Base-by-base conservation (phyloP, 371 early-diverging fungal species). In the Mortierella sp. region DNA sequence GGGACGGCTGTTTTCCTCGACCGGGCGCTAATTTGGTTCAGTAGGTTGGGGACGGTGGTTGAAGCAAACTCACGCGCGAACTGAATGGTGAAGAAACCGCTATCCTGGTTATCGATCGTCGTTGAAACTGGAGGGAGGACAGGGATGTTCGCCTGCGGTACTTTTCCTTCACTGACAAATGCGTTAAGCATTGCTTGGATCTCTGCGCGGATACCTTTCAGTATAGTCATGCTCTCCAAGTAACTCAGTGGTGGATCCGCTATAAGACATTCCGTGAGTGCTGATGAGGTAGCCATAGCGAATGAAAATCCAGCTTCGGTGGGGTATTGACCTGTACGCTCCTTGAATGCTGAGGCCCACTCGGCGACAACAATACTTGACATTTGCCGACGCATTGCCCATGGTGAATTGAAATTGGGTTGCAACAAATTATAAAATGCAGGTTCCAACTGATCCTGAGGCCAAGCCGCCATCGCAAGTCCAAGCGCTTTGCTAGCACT, bases 331-430 rank as follows among this genome's bases (percentile, higher is more conserved):
- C 79, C 67, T 39, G 79, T 67, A 29, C 82, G 73, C n/a, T 80
- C 81, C 48, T 81, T 78, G 59, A 88, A 82, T 8, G 83, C 88
- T 29, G 81, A 78, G 0, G 92, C 92, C 87, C 92, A 93, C 71
- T 94, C 96, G 58, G 96, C 95, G 25, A 94, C 80, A 0, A 93
- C 84, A 51, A 93, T 85, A n/a, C 90, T 85, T 2, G 91, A 88
- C 48, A 95, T 79, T 60, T 93, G 90, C 14, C 93, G 88, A 57
- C 95, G 92, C 54, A 91, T 82, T 5, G 94, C 95, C 91, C 92
- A 92, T 1, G 88, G 84, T 1, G 95, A 92, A 2, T 78, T 80
- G 39, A 88, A 68, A 29, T 85, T 67, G 1, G 80, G 79, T 24
- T 87, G 63, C 5, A 90, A 62, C 0, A 78, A 39, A 22, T 12